These are phyloP conservation scores for Apiospora arundinis DNA, from an alignment of 2,329 filamentous ascomycete genomes.

Conservation along the genomic window DNA sequence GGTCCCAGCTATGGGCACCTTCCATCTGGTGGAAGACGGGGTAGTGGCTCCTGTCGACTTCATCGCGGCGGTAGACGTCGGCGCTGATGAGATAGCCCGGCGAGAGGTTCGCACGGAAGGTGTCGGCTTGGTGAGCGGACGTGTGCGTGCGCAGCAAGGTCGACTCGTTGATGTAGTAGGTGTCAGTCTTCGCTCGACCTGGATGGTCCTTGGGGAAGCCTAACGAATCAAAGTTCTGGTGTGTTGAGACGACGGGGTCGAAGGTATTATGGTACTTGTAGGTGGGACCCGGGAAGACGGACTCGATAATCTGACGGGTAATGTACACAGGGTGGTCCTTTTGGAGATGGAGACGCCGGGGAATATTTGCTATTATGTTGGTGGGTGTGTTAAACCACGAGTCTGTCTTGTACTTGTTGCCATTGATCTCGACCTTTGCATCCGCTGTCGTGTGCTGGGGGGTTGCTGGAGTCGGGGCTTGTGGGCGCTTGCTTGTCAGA, in stretches of 20 bases:
- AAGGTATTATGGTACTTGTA: constrained; percentile 81
- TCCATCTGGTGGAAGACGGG: constrained; percentile 99
- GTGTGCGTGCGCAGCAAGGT: constrained; percentile 93
- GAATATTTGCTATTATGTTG: constrained; percentile 76
- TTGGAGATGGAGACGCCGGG: constrained; percentile 86
- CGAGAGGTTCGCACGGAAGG: constrained; percentile 74
- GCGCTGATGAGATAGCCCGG: constrained; percentile 89
- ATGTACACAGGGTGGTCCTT: constrained; percentile 89
- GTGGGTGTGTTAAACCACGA: constrained; percentile 84
- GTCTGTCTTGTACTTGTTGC: constrained; percentile 70
- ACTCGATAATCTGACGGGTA: constrained; percentile 91
- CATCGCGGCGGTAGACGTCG: constrained; percentile 94
- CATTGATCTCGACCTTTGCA: constrained; percentile 63
- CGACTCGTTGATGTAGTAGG: constrained; percentile 88
- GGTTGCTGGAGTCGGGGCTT: constrained; percentile 30
- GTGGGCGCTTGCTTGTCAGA: constrained; percentile 29
- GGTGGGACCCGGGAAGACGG: constrained; percentile 75
- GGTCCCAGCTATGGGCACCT: constrained; percentile 88
- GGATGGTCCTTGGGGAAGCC: constrained; percentile 89
- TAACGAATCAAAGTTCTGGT: constrained; percentile 95
- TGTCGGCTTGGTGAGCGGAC: constrained; percentile 87
- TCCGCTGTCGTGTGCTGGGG: constrained; percentile 25
- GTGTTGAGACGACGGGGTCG: constrained; percentile 81
- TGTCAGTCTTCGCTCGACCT: constrained; percentile 86
- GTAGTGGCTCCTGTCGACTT: constrained; percentile 93